Conservation (phyloP, 352 stramenopile species). For the Globisporangium mamillatum region DNA sequence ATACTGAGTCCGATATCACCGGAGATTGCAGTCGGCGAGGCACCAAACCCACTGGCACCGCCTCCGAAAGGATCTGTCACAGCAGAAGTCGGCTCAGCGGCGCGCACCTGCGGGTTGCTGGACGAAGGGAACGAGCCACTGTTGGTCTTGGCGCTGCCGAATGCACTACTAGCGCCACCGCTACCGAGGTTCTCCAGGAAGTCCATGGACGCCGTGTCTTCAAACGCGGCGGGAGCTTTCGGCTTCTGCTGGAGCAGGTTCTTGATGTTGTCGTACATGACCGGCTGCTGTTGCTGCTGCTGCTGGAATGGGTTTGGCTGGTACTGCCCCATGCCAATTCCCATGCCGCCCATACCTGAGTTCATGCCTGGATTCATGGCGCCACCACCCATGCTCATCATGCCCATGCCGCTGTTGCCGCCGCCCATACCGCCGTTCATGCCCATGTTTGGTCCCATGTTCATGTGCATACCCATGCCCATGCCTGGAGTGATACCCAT, state of each 20-base stretch:
- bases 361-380: conserved; percentile 17
- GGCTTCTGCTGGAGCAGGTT: conserved; percentile 77
- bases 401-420: conserved; percentile 24
- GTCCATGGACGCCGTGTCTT: conserved; percentile 59
- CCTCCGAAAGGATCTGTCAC: conserved; percentile 30
- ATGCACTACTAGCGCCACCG: conserved; percentile 6
- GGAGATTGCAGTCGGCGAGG: conserved; percentile 3
- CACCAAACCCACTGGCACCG: conserved; percentile 11
- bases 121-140: conserved; percentile 26
- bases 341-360: conserved; percentile 25
- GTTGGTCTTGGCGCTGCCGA: conserved; percentile 26
- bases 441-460: conserved; percentile 18
- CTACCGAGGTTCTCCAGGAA: conserved; percentile 61
- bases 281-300: conserved; percentile 31
- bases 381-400: conserved; percentile 23
- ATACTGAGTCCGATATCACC: conserved; percentile 14
- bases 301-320: conserved; percentile 34
- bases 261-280: conserved; percentile 87
- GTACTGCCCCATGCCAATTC: conserved; percentile 25
- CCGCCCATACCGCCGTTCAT: conserved; percentile 20
- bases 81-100: conserved; percentile 19
- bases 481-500: conserved; percentile 15
- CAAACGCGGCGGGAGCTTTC: conserved; percentile 28
- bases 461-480: conserved; percentile 25
- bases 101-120: conserved; percentile 16